A percentile compares a stretch with the other conserved stretches of the same genome.
phyloP scores from a whole-genome alignment of 2,329 filamentous ascomycete species.

The Fusarium foetens region DNA sequence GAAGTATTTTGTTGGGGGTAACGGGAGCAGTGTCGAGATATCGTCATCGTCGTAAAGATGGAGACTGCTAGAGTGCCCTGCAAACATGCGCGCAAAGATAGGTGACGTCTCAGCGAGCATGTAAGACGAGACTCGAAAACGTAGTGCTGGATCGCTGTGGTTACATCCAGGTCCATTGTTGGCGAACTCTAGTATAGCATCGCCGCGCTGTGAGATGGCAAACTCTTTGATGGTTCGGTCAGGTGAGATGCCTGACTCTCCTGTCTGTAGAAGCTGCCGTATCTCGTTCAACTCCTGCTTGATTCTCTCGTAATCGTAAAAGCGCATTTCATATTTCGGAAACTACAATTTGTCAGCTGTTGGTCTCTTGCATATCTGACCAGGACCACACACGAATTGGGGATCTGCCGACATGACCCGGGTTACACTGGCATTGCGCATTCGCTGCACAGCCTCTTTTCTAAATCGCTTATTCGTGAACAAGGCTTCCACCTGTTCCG shows the following conservation, averaged over 20 bases:
- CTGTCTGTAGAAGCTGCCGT: constrained; percentile 53
- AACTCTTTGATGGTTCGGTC: constrained; percentile 55
- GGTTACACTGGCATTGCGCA: constrained; percentile 58
- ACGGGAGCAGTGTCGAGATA: constrained; percentile 50
- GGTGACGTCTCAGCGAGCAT: constrained; percentile 63
- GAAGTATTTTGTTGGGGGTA: constrained; percentile 49
- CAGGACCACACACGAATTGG: constrained; percentile 50
- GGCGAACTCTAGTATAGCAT: constrained; percentile 63
- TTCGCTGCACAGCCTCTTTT: constrained; percentile 55
- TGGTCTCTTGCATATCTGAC: neutral
- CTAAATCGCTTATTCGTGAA: constrained; percentile 57
- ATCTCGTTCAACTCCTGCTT: constrained; percentile 55
- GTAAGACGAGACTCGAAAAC: constrained; percentile 63
- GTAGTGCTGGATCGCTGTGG: constrained; percentile 52
- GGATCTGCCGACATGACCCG: constrained; percentile 56
- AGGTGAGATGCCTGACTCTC: constrained; percentile 54
- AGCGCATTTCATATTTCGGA: constrained; percentile 58
- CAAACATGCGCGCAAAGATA: constrained; percentile 62
- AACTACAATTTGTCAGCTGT: constrained; percentile 46
- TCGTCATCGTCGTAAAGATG: constrained; percentile 52
- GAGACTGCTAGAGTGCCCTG: constrained; percentile 45
- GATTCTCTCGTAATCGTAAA: constrained; percentile 58
- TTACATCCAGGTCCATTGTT: constrained; percentile 51
- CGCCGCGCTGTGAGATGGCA: constrained; percentile 57
- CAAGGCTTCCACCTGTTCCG: constrained; percentile 55